These are phyloP conservation scores for Termitomyces sp. DNA, from an alignment of 768 basidiomycete species.

Conservation along the genomic window DNA sequence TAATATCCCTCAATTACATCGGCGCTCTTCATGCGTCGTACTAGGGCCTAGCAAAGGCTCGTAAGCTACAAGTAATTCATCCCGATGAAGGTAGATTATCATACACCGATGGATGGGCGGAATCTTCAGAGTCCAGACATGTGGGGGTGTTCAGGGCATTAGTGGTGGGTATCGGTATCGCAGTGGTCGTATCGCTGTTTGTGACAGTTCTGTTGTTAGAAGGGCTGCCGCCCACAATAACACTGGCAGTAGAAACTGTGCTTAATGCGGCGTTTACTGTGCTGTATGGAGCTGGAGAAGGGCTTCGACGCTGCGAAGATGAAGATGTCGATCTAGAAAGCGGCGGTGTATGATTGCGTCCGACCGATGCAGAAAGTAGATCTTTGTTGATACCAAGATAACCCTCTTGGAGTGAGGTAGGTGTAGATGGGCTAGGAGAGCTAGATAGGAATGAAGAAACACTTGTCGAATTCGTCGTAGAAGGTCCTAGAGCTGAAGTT, in stretches of 20 bases:
- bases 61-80: conserved; percentile 32
- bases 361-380: conserved; percentile 23
- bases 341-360: conserved; percentile 33
- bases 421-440: conserved; percentile 14
- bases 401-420: conserved; percentile 17
- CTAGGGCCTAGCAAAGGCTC: conserved; percentile 30
- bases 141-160: background rate
- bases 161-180: conserved; percentile 18
- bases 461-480: conserved; percentile 21
- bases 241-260: conserved; percentile 40
- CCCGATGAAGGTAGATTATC: conserved; percentile 38
- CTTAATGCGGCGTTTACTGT: conserved; percentile 40
- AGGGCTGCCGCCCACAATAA: conserved; percentile 25
- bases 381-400: conserved; percentile 20
- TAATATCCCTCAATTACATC: conserved; percentile 6
- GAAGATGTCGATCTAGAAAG: conserved; percentile 20
- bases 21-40: conserved; percentile 16
- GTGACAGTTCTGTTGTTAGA: conserved; percentile 5
- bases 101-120: conserved; percentile 24
- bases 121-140: conserved; percentile 10
- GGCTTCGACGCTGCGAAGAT: conserved; percentile 26
- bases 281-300: conserved; percentile 37
- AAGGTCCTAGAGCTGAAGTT: conserved; percentile 25
- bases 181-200: conserved; percentile 8
- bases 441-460: conserved; percentile 20